A percentile compares a stretch with the other conserved stretches of the same genome.
Conservation (phyloP, 2,329 filamentous ascomycete species). For the Diplocarpon mali region DNA sequence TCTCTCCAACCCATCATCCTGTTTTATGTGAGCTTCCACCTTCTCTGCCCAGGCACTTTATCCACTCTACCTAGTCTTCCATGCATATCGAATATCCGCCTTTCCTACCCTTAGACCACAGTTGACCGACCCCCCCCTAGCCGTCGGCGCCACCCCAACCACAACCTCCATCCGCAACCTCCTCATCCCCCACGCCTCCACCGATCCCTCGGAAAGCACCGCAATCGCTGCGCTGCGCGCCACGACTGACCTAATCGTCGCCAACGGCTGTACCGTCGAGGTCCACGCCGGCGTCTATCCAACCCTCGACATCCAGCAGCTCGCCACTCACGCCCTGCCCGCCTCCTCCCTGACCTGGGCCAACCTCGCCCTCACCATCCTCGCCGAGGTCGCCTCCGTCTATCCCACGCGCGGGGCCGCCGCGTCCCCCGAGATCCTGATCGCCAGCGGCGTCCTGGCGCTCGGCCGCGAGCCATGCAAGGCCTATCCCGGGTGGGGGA, state of each 20-base stretch:
- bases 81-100: too few species aligned
- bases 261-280: constrained; percentile 42
- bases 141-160: constrained; percentile 68
- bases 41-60: not conserved
- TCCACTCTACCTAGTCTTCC: too few species aligned
- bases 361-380: constrained; percentile 54
- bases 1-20: constrained; percentile 22
- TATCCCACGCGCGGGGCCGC: constrained; percentile 47
- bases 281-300: constrained; percentile 71
- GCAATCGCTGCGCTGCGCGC: constrained; percentile 31
- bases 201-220: constrained; percentile 19
- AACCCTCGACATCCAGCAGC: constrained; percentile 66
- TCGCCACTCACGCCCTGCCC: constrained; percentile 55
- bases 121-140: not conserved
- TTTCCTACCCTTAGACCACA: not conserved
- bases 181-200: constrained; percentile 18
- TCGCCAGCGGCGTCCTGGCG: constrained; percentile 58
- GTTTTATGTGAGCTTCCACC: constrained; percentile 24
- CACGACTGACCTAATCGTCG: constrained; percentile 31
- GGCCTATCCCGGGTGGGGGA: constrained; percentile 60
- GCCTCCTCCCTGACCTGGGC: constrained; percentile 25
- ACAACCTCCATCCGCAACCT: constrained; percentile 55
- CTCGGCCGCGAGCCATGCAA: constrained; percentile 64
- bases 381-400: constrained; percentile 60
- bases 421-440: constrained; percentile 48